Conservation (phyloP, 2,329 filamentous ascomycete genomes). For the Cladophialophora carrionii region DNA sequence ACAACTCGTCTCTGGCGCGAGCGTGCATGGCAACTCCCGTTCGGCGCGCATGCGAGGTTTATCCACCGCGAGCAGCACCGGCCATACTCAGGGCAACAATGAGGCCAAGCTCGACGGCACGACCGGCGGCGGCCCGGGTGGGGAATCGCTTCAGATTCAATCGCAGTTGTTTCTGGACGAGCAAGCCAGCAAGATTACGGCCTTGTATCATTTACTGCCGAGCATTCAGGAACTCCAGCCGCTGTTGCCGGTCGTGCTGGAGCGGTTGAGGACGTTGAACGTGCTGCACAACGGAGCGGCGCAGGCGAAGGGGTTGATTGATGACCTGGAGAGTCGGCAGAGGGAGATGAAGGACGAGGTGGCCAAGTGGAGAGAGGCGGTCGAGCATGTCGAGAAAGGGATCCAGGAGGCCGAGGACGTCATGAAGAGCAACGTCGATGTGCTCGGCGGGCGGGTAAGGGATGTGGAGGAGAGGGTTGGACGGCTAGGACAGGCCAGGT, state of each 20-base stretch:
- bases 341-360: slow-evolving; percentile 81
- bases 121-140: slow-evolving; percentile 12
- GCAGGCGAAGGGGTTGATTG: slow-evolving; percentile 74
- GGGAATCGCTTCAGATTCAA: slow-evolving; percentile 35
- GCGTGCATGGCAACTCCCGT: slow-evolving; percentile 25
- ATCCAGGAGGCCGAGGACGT: slow-evolving; percentile 70
- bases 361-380: slow-evolving; percentile 78
- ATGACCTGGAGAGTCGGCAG: slow-evolving; percentile 77
- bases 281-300: slow-evolving; percentile 87
- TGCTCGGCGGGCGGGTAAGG: slow-evolving; percentile 88
- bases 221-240: slow-evolving; percentile 87
- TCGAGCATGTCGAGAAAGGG: slow-evolving; percentile 76
- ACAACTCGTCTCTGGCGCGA: slow-evolving; percentile 39
- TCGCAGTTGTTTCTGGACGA: slow-evolving; percentile 59
- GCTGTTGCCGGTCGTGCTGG: slow-evolving; percentile 79
- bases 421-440: slow-evolving; percentile 77
- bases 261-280: slow-evolving; percentile 79
- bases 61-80: slow-evolving; percentile 46
- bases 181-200: slow-evolving; percentile 83
- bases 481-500: not conserved
- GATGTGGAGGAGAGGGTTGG: slow-evolving; percentile 75
- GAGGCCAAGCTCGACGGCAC: slow-evolving; percentile 46
- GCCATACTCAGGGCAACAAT: slow-evolving; percentile 55
- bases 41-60: slow-evolving; percentile 32
- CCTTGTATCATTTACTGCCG: slow-evolving; percentile 83